Evolutionary conservation across 2,329 filamentous ascomycete species (phyloP).

Genomic region (Fusarium sterilihyphosum): DNA sequence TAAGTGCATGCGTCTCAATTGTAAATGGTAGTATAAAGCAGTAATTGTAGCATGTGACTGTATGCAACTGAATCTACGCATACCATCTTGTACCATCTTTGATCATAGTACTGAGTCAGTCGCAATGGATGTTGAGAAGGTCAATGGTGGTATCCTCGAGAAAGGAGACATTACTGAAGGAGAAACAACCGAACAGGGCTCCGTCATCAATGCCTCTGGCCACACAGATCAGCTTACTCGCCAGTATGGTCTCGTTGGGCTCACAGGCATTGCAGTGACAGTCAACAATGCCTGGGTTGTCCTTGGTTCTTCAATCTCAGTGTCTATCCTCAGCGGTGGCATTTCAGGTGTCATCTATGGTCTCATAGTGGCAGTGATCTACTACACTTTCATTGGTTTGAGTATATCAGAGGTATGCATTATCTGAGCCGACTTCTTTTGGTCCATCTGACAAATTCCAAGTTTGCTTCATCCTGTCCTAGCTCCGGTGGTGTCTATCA

Average conservation of each 20-base stretch:
- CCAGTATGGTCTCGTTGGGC: constrained; percentile 38
- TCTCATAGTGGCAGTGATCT: constrained; percentile 34
- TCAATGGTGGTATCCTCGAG: background rate
- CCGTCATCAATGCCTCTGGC: constrained; percentile 29
- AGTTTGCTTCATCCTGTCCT: constrained; percentile 41
- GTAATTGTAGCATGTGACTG: background rate
- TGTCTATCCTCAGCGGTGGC: constrained; percentile 37
- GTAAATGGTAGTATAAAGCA: rapidly evolving
- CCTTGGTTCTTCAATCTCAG: constrained; percentile 38
- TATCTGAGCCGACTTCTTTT: rapidly evolving
- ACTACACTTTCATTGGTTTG: constrained; percentile 39
- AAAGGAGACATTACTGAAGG: constrained; percentile 12
- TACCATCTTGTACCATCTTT: background rate
- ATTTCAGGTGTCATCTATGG: constrained; percentile 40
- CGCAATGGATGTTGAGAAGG: constrained; percentile 19
- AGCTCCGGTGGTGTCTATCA: constrained; percentile 41
- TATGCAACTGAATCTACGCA: rapidly evolving
- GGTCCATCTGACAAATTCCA: background rate
- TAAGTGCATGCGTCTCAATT: background rate
- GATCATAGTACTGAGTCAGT: no score
- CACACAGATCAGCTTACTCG: constrained; percentile 38
- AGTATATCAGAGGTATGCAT: constrained; percentile 37
- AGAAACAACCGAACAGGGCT: constrained; percentile 20
- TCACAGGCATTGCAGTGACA: constrained; percentile 40
- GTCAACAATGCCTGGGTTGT: constrained; percentile 44